phyloP scores from a whole-genome alignment of 2,329 filamentous ascomycete species.

The Ampelomyces quisqualis region DNA sequence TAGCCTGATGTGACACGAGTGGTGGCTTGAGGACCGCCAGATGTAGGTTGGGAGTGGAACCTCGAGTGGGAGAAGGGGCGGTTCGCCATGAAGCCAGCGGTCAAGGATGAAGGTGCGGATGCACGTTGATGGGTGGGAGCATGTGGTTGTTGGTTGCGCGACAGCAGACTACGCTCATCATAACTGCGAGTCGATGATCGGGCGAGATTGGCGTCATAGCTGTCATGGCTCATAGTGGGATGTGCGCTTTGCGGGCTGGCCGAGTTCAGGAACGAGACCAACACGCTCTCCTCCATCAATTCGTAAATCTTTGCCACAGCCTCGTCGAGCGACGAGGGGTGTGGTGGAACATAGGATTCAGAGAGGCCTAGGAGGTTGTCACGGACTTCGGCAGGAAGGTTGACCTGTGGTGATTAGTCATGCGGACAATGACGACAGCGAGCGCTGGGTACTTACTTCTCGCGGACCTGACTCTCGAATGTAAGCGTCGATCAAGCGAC shows the following conservation, averaged over 20 bases:
- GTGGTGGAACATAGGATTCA: conserved; percentile 62
- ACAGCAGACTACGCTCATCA: conserved; percentile 42
- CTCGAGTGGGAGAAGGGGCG: conserved; percentile 41
- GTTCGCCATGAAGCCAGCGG: conserved; percentile 41
- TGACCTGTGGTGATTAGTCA: conserved; percentile 48
- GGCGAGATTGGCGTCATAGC: conserved; percentile 43
- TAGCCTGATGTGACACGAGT: conserved; percentile 36
- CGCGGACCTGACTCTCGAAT: conserved; percentile 55
- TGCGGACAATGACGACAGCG: background rate
- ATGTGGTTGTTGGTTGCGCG: conserved; percentile 33
- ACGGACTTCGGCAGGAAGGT: conserved; percentile 81
- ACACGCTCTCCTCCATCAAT: conserved; percentile 94
- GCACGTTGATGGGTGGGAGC: conserved; percentile 39
- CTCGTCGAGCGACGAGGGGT: conserved; percentile 74
- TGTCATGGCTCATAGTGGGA: conserved; percentile 45
- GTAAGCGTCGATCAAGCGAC: conserved; percentile 84
- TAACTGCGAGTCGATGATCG: conserved; percentile 45
- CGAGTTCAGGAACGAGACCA: conserved; percentile 85
- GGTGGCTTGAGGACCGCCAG: conserved; percentile 31
- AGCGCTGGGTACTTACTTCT: conserved; percentile 27
- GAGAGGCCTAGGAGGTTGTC: conserved; percentile 72
- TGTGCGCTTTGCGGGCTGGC: conserved; percentile 53
- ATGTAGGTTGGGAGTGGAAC: conserved; percentile 42
- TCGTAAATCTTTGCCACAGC: conserved; percentile 90
- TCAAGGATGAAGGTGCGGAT: conserved; percentile 44